These are phyloP conservation scores for Populus davidiana DNA, from an alignment of 345 rosid genomes.

Conservation along the genomic window DNA sequence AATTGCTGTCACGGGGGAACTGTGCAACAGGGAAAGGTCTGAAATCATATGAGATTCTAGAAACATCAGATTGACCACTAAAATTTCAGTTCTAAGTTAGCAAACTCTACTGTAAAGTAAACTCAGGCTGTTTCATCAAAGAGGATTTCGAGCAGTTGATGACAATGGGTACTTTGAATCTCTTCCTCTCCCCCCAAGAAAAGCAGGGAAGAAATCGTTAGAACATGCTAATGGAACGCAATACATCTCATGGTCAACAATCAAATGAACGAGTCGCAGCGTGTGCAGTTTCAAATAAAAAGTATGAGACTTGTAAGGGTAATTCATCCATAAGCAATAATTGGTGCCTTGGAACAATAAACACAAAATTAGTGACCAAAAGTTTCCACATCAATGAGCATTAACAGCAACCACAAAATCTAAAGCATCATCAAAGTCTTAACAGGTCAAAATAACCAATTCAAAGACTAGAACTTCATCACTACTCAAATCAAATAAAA, in stretches of 20 bases:
- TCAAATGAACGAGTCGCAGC: neutral
- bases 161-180: neutral
- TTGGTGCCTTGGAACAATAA: neutral
- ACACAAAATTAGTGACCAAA: neutral
- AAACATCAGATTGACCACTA: too few relatives aligned
- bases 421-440: neutral
- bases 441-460: neutral
- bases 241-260: neutral
- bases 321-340: neutral
- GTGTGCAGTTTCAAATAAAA: neutral
- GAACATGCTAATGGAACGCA: neutral
- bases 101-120: neutral
- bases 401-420: neutral
- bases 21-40: too few relatives aligned
- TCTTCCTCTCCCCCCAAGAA: neutral
- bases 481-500: neutral
- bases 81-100: too few relatives aligned
- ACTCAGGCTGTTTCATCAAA: neutral
- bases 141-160: neutral
- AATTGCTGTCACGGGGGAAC: too few relatives aligned
- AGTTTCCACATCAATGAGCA: neutral
- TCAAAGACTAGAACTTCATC: neutral
- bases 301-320: neutral
- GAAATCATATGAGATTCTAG: too few relatives aligned
- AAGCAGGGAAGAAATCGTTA: neutral